These are phyloP conservation scores for Solanum sitiens DNA, from an alignment of 257 asterid genomes.

Conservation along the genomic window DNA sequence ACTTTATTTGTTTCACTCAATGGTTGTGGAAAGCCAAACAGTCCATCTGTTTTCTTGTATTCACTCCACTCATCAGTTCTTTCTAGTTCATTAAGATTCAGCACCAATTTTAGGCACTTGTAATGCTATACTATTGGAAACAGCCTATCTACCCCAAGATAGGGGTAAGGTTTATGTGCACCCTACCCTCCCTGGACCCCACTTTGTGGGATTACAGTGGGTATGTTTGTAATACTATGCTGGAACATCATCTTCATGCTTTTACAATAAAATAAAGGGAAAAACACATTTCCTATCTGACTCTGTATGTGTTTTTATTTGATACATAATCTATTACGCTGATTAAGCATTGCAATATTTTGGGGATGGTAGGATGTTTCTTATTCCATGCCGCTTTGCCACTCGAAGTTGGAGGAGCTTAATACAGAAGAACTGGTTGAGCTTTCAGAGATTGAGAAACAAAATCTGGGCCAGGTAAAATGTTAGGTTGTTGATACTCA, in stretches of 20 bases:
- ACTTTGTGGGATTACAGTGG: background rate
- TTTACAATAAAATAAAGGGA: background rate
- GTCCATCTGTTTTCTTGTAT: background rate
- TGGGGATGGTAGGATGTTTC: slow-evolving; percentile 45
- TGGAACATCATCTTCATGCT: background rate
- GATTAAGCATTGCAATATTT: background rate
- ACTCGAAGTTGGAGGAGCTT: slow-evolving; percentile 65
- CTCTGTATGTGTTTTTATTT: background rate
- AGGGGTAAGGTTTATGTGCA: background rate
- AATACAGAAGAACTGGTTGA: slow-evolving; percentile 70
- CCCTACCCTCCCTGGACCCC: background rate
- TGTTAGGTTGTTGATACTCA: background rate
- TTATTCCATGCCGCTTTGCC: slow-evolving; percentile 87
- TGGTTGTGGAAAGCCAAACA: background rate
- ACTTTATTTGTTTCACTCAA: background rate
- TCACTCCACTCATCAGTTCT: background rate
- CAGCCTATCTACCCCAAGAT: background rate
- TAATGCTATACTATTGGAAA: background rate
- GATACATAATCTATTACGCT: slow-evolving; percentile 3
- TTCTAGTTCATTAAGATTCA: background rate
- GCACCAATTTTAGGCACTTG: background rate
- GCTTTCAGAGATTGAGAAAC: slow-evolving; percentile 67
- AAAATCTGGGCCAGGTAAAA: slow-evolving; percentile 70
- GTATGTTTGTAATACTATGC: background rate
- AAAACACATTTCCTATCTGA: background rate